Evolutionary conservation across 768 basidiomycete genomes (phyloP), one percentile per base, ranked within the genome.

Genomic region (Amanita subjunquillea): DNA sequence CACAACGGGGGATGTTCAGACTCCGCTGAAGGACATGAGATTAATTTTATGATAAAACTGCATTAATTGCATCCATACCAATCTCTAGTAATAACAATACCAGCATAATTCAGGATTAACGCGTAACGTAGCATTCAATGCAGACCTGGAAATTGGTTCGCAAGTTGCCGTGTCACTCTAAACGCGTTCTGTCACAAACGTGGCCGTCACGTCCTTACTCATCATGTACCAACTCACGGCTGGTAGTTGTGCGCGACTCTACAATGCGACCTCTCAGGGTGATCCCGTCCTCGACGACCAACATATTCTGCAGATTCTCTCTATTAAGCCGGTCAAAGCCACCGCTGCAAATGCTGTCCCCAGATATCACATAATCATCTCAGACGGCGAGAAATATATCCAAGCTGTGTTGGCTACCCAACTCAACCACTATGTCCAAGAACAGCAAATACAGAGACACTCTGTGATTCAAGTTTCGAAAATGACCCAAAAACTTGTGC

Each of bases 401-500:
- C 96, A 97, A 65, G 84, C 88, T 23, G 97, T 99, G 96, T 74
- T 98, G 32, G 90, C 93, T 4, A 97, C 94, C 0, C 87, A 91
- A 61, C 77, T 93, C 42, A 97, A 97, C 60, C 56, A 72, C 6
- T 69, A 91, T 57, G 82, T 94, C 12, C 75, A 83, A 13, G 72
- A 80, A 0, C 78, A 81, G 5, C 61, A 70, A 0, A 71, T 97
- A 32, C 67, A 68, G 36, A 89, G 84, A 62, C 73, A 87, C 61
- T 73, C 80, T 1, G 67, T 98, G 20, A 78, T 85, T 37, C 72
- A 78, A 39, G 68, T 96, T 34, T 82, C 84, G 55, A 83, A 79
- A 60, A 79, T 88, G 61, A 86, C 91, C 1, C 85, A 83, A 61
- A 95, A 94, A 64, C 75, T 76, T 50, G 83, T 97, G 2, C 85